These are phyloP conservation scores for Wickerhamiella domercqiae DNA, from an alignment of 805 yeast species.

Conservation along the genomic window DNA sequence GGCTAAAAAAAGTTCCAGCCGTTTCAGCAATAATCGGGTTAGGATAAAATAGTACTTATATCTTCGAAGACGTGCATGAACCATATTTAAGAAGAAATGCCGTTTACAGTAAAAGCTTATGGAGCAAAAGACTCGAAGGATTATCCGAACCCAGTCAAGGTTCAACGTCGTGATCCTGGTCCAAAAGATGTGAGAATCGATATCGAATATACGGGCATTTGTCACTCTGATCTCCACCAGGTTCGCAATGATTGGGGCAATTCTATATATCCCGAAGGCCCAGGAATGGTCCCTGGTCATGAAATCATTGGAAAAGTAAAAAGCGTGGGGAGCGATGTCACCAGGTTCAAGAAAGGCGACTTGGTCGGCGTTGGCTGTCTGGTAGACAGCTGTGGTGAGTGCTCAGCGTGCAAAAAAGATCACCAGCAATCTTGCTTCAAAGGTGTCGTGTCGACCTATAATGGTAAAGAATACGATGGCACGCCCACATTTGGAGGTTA, in stretches of 20 bases:
- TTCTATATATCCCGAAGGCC: conserved; percentile 20
- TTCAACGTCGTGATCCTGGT: conserved; percentile 13
- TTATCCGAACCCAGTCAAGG: conserved; percentile 2
- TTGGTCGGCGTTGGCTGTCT: conserved; percentile 75
- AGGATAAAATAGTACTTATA: too few species aligned
- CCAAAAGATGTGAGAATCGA: conserved; percentile 23
- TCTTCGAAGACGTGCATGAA: too few species aligned
- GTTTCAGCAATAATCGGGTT: too few species aligned
- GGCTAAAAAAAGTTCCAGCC: neutral
- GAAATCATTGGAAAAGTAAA: conserved; percentile 25
- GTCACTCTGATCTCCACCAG: conserved; percentile 46
- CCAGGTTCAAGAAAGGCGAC: conserved; percentile 44
- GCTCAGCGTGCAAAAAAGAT: conserved; percentile 40
- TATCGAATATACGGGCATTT: conserved; percentile 25
- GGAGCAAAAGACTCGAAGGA: neutral
- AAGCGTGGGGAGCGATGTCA: conserved; percentile 41
- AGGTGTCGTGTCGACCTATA: conserved; percentile 38
- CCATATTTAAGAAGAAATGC: too few species aligned
- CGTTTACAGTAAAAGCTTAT: conserved; percentile 5
- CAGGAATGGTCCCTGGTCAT: conserved; percentile 38
- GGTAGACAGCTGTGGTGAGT: conserved; percentile 41
- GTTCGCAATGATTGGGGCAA: conserved; percentile 38
- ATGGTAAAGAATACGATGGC: conserved; percentile 41
- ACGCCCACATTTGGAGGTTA: conserved; percentile 39
- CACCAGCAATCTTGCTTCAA: conserved; percentile 43